Evolutionary conservation across 2,329 filamentous ascomycete genomes (phyloP).

Genomic region (Penicillium sp.): DNA sequence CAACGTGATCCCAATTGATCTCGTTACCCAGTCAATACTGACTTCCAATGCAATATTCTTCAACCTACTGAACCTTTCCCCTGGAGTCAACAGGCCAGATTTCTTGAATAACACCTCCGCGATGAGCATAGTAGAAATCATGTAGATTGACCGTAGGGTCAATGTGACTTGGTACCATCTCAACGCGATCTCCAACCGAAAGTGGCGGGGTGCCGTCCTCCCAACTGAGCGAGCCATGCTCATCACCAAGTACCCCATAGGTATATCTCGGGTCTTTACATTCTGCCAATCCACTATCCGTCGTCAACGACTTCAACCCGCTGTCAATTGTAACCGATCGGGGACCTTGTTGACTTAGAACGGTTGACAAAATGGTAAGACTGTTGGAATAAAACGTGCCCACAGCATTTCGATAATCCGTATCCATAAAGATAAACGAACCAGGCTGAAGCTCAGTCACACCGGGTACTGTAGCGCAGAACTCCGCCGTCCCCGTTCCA

Average conservation of each 20-base stretch:
- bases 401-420: slow-evolving; percentile 55
- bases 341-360: slow-evolving; percentile 50
- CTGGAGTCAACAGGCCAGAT: slow-evolving; percentile 54
- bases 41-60: too few species aligned
- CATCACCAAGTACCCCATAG: slow-evolving; percentile 50
- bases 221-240: slow-evolving; percentile 52
- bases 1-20: too few species aligned
- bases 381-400: slow-evolving; percentile 52
- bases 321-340: slow-evolving; percentile 50
- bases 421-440: slow-evolving; percentile 59
- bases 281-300: slow-evolving; percentile 53
- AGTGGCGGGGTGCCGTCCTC: slow-evolving; percentile 42
- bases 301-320: slow-evolving; percentile 53
- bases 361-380: slow-evolving; percentile 50
- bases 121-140: slow-evolving; percentile 52
- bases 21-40: too few species aligned
- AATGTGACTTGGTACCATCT: slow-evolving; percentile 57
- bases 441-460: slow-evolving; percentile 57
- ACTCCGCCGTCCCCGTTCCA: slow-evolving; percentile 55
- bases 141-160: slow-evolving; percentile 56
- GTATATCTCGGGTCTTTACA: slow-evolving; percentile 47
- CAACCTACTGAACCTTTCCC: slow-evolving; percentile 50
- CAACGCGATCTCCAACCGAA: slow-evolving; percentile 48
- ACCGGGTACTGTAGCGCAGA: slow-evolving; percentile 52
- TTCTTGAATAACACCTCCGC: slow-evolving; percentile 50